Conservation (phyloP, 179 eudicot genomes). For the Spergularia azorica region DNA sequence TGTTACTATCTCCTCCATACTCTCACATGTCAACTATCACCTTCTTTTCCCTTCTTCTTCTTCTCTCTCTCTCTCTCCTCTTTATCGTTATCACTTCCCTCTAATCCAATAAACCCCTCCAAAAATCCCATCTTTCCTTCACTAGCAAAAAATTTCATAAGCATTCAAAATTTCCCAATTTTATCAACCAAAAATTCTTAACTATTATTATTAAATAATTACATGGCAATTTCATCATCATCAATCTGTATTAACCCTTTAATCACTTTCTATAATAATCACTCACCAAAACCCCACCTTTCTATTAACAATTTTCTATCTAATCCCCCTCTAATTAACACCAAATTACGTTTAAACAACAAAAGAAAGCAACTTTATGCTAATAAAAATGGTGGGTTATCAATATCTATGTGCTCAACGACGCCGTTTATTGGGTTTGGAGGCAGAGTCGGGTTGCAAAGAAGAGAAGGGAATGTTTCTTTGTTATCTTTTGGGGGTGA, state of each 20-base stretch:
- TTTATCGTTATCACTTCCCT: slow-evolving; percentile 1
- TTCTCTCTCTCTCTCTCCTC: neutral
- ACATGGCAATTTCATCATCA: neutral
- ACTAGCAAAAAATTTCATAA: too few species aligned
- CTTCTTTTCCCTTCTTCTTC: neutral
- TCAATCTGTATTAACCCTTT: slow-evolving; percentile 7
- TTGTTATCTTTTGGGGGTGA: slow-evolving; percentile 61
- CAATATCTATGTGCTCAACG: slow-evolving; percentile 40
- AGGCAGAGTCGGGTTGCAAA: slow-evolving; percentile 74
- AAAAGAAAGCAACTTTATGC: slow-evolving; percentile 2
- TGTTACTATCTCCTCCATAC: neutral
- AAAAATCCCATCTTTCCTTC: neutral
- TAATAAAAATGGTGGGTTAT: slow-evolving; percentile 24
- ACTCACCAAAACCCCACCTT: slow-evolving; percentile 14
- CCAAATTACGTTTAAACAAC: slow-evolving; percentile 17
- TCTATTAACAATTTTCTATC: neutral
- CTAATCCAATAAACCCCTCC: neutral
- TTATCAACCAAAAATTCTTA: too few species aligned
- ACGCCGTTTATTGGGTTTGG: slow-evolving; percentile 65
- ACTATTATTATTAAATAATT: neutral
- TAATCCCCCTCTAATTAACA: slow-evolving; percentile 4
- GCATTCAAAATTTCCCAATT: too few species aligned
- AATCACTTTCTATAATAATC: neutral
- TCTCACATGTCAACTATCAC: neutral
- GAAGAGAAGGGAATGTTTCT: slow-evolving; percentile 67